phyloP scores from a whole-genome alignment of 2,329 filamentous ascomycete species.

The Nigrospora osmanthi region DNA sequence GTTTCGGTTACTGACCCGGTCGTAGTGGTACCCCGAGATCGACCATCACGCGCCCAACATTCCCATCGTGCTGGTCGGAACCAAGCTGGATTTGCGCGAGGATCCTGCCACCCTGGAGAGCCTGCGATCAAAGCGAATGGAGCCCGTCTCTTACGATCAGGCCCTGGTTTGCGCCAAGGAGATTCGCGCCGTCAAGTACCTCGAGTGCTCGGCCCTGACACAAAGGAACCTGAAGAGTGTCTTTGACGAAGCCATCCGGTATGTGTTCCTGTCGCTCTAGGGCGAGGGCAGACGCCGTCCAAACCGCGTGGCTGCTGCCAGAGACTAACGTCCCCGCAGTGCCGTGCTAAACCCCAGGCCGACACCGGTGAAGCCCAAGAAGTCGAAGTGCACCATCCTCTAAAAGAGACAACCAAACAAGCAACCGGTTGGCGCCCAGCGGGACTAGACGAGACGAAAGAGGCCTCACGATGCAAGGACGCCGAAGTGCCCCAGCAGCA shows the following conservation, averaged over 20 bases:
- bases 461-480: too few species aligned
- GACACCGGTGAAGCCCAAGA: constrained; percentile 49
- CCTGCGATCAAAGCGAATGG: constrained; percentile 87
- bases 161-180: constrained; percentile 84
- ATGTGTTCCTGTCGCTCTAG: constrained; percentile 26
- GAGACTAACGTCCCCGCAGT: constrained; percentile 30
- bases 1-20: too few species aligned
- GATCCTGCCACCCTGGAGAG: constrained; percentile 75
- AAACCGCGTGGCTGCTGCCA: background rate
- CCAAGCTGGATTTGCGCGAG: constrained; percentile 92
- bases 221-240: constrained; percentile 97
- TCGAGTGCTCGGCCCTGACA: constrained; percentile 94
- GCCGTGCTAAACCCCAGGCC: constrained; percentile 65
- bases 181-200: constrained; percentile 92
- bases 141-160: constrained; percentile 92
- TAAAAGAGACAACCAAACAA: constrained; percentile 27
- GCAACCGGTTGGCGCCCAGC: background rate
- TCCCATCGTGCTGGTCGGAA: constrained; percentile 93
- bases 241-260: constrained; percentile 98
- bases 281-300: too few species aligned
- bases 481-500: too few species aligned
- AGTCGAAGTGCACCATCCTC: constrained; percentile 62
- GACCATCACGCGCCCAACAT: constrained; percentile 93
- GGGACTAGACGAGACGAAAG: too few species aligned
- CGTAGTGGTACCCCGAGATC: constrained; percentile 93